phyloP scores from a whole-genome alignment of 441 rosid genomes.

The Codiaeum variegatum region DNA sequence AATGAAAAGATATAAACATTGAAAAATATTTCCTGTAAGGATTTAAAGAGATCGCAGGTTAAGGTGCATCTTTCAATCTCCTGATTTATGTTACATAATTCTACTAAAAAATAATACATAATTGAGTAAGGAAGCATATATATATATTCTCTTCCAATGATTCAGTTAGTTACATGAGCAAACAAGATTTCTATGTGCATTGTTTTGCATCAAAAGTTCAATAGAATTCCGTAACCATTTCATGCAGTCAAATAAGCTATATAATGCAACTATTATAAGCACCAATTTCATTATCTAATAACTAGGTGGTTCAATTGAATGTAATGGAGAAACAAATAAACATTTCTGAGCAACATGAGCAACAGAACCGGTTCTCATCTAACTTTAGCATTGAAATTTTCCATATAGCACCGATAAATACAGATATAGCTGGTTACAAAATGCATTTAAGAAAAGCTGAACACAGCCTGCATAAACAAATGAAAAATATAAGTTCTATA shows the following conservation, averaged over 20 bases:
- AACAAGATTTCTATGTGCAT: neutral
- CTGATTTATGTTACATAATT: neutral
- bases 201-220: conserved; percentile 4
- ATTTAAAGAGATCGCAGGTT: too few species aligned
- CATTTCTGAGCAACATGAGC: neutral
- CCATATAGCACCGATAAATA: conserved; percentile 5
- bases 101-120: neutral
- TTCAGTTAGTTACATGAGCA: neutral
- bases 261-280: neutral
- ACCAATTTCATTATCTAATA: neutral
- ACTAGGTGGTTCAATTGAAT: neutral
- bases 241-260: neutral
- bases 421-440: neutral
- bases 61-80: neutral
- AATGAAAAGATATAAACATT: neutral
- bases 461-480: neutral
- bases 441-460: conserved; percentile 1
- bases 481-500: neutral
- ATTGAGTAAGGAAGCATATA: neutral
- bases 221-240: neutral
- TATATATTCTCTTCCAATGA: neutral
- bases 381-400: neutral
- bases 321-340: neutral
- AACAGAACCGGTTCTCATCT: neutral
- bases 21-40: neutral